These are phyloP conservation scores for Colletotrichum sidae DNA, from an alignment of 2,329 filamentous ascomycete species.

Conservation along the genomic window DNA sequence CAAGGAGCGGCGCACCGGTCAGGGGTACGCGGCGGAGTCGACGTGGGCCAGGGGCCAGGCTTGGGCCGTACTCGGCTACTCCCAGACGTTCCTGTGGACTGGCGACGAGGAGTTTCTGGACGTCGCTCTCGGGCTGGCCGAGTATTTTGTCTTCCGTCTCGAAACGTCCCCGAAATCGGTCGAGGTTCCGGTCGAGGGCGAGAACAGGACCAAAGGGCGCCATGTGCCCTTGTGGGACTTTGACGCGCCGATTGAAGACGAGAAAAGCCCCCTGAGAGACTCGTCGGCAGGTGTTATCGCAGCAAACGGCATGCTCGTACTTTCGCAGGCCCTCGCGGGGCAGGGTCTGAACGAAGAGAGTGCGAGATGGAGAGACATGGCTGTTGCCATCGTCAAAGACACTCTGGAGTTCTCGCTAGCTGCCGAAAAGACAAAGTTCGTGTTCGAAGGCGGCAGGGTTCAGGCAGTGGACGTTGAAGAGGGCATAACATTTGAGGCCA, in stretches of 20 bases:
- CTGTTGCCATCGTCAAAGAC: conserved; percentile 46
- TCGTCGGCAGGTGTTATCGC: conserved; percentile 54
- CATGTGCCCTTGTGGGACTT: conserved; percentile 57
- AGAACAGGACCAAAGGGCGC: conserved; percentile 38
- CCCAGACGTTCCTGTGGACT: conserved; percentile 62
- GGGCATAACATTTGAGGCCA: conserved; percentile 44
- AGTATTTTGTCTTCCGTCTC: conserved; percentile 61
- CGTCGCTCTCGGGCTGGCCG: conserved; percentile 57
- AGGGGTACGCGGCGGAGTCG: conserved; percentile 58
- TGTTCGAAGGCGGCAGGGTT: conserved; percentile 1
- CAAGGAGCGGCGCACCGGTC: conserved; percentile 59
- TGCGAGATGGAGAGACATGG: conserved; percentile 42
- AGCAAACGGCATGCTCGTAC: conserved; percentile 54
- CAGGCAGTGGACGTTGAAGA: conserved; percentile 18
- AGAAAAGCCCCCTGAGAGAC: conserved; percentile 45
- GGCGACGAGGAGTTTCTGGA: conserved; percentile 55
- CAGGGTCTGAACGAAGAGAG: conserved; percentile 32
- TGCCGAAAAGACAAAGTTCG: conserved; percentile 36
- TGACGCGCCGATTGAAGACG: conserved; percentile 55
- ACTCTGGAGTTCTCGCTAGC: conserved; percentile 44
- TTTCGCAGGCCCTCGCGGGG: conserved; percentile 48
- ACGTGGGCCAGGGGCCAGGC: conserved; percentile 65
- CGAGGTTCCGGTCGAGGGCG: conserved; percentile 40
- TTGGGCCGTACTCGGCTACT: conserved; percentile 63
- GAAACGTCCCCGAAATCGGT: conserved; percentile 47